phyloP scores from a whole-genome alignment of 306 rosid species.

The Ochetophila trinervis region DNA sequence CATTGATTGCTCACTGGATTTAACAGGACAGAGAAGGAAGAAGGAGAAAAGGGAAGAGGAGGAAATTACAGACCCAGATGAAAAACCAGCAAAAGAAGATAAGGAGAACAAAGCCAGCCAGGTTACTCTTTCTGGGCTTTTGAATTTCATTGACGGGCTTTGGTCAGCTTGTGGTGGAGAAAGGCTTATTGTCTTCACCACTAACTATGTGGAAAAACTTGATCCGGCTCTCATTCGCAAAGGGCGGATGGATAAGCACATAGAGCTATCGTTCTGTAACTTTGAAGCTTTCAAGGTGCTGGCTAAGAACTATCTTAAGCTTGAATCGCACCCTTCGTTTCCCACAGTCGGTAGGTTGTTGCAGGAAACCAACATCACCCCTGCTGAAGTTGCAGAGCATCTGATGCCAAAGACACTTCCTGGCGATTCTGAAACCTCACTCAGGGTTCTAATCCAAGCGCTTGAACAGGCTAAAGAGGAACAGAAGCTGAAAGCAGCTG shows the following conservation, averaged over 20 bases:
- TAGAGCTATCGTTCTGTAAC: slow-evolving; percentile 58
- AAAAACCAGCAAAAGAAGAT: slow-evolving; percentile 32
- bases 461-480: slow-evolving; percentile 45
- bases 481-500: slow-evolving; percentile 12
- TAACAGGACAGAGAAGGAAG: slow-evolving; percentile 56
- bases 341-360: slow-evolving; percentile 30
- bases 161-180: slow-evolving; percentile 86
- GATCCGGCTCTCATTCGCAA: slow-evolving; percentile 79
- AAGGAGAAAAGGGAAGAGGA: slow-evolving; percentile 22
- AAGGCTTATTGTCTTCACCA: slow-evolving; percentile 72
- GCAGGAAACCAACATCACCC: slow-evolving; percentile 41
- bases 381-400: slow-evolving; percentile 92
- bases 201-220: slow-evolving; percentile 69
- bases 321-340: slow-evolving; percentile 49
- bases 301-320: slow-evolving; percentile 54
- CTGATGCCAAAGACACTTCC: slow-evolving; percentile 60
- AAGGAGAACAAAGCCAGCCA: slow-evolving; percentile 35
- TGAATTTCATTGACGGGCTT: slow-evolving; percentile 80
- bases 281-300: slow-evolving; percentile 66
- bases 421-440: slow-evolving; percentile 28
- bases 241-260: slow-evolving; percentile 88
- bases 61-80: slow-evolving; percentile 32
- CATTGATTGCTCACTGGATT: slow-evolving; percentile 76
- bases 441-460: slow-evolving; percentile 46
- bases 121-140: slow-evolving; percentile 65